Evolutionary conservation across 148 eudicot species (phyloP).

Genomic region (Gaultheria prostrata): DNA sequence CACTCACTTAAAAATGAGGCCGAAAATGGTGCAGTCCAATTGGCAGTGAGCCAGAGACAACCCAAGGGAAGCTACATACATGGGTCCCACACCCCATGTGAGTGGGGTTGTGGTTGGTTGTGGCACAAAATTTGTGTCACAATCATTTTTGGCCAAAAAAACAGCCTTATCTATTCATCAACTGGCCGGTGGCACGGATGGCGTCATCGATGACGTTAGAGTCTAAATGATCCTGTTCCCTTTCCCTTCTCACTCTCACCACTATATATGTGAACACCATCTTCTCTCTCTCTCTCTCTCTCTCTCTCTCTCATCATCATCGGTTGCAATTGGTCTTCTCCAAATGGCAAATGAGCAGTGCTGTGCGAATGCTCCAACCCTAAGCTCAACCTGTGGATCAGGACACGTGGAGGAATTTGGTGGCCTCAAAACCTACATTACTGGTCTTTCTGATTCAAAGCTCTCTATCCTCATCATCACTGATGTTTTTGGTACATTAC

Average conservation of each 20-base stretch:
- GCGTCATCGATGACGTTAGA: background rate
- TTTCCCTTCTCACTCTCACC: background rate
- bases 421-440: background rate
- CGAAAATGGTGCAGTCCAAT: too few species aligned
- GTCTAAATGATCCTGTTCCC: background rate
- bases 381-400: conserved; percentile 4
- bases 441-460: background rate
- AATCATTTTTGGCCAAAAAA: too few species aligned
- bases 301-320: background rate
- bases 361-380: background rate
- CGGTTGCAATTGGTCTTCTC: background rate
- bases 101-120: too few species aligned
- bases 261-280: background rate
- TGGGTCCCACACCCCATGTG: too few species aligned
- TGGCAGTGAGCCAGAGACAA: too few species aligned
- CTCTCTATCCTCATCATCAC: background rate
- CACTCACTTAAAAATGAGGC: too few species aligned
- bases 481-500: background rate
- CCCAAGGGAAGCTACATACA: too few species aligned
- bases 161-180: too few species aligned
- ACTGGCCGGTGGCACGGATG: background rate
- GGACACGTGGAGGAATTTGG: conserved; percentile 4
- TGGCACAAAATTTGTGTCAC: too few species aligned
- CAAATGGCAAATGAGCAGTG: background rate
- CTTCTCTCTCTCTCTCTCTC: background rate